Conservation (phyloP, 2,329 filamentous ascomycete genomes). For the Diaporthe batatas region DNA sequence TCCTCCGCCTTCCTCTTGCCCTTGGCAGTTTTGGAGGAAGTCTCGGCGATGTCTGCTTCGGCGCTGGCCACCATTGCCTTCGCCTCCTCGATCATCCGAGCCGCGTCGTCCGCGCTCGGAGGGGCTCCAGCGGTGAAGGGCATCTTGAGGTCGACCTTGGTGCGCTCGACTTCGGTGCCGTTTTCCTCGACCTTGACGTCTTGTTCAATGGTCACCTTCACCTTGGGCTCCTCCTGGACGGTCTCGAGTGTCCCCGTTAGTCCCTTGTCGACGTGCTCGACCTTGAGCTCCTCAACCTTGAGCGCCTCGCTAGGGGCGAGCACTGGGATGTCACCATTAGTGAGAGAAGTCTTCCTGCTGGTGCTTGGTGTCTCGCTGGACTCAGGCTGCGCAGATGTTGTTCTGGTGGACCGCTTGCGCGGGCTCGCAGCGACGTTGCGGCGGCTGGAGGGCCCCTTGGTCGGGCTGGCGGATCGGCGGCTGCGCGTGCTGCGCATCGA, state of each 20-base stretch:
- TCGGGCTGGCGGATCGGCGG: constrained; percentile 70
- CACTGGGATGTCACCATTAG: constrained; percentile 48
- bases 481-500: constrained; percentile 61
- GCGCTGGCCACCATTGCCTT: constrained; percentile 66
- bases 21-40: constrained; percentile 56
- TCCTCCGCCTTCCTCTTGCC: constrained; percentile 83
- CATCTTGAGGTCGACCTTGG: constrained; percentile 81
- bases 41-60: constrained; percentile 35
- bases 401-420: constrained; percentile 65
- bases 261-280: constrained; percentile 66
- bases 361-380: constrained; percentile 51
- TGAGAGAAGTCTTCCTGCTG: constrained; percentile 47
- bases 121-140: constrained; percentile 75
- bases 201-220: constrained; percentile 79
- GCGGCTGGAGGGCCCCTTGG: constrained; percentile 59
- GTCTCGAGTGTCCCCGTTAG: constrained; percentile 63
- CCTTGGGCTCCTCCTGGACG: constrained; percentile 68
- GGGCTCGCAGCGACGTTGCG: constrained; percentile 63
- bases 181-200: constrained; percentile 66
- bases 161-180: constrained; percentile 77
- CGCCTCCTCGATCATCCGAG: constrained; percentile 87
- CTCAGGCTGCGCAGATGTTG: constrained; percentile 56
- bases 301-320: constrained; percentile 39
- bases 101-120: constrained; percentile 81
- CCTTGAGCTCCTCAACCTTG: constrained; percentile 48